Percentiles rank a stretch among this genome's conserved stretches.
Evolutionary conservation across 179 eudicot genomes (phyloP).

Genomic region (Spinacia oleracea): DNA sequence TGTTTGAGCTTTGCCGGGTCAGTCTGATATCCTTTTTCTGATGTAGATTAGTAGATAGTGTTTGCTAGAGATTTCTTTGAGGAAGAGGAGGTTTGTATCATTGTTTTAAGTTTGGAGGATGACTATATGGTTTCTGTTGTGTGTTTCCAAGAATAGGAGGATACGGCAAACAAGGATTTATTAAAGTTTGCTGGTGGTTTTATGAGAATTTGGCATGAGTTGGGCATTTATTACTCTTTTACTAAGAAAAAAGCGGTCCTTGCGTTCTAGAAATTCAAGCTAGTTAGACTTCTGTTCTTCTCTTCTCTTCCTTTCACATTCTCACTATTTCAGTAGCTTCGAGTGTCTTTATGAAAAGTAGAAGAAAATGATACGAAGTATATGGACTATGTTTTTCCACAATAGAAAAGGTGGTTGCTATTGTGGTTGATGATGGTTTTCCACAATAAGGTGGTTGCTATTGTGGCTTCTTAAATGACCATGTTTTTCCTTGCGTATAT

Average conservation of each 20-base stretch:
- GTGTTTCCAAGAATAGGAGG: background rate
- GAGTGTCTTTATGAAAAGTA: no score
- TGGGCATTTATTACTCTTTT: background rate
- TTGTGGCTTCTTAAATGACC: no score
- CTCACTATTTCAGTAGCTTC: background rate
- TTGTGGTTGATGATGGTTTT: background rate
- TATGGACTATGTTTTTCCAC: no score
- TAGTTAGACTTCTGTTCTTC: background rate
- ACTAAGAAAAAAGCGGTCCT: background rate
- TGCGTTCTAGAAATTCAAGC: background rate
- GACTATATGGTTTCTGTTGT: background rate
- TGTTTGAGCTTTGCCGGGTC: background rate
- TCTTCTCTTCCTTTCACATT: background rate
- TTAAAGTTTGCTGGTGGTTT: background rate
- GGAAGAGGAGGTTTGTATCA: background rate
- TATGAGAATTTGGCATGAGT: background rate
- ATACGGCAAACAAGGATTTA: background rate
- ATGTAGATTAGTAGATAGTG: background rate
- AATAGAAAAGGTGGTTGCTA: background rate
- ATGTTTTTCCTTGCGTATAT: no score
- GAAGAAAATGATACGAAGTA: no score
- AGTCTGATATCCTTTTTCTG: background rate
- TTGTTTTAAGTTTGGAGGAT: background rate
- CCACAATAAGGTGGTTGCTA: background rate
- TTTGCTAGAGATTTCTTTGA: background rate